Conservation (phyloP, 2,329 filamentous ascomycete species). For the Alternaria longipes region DNA sequence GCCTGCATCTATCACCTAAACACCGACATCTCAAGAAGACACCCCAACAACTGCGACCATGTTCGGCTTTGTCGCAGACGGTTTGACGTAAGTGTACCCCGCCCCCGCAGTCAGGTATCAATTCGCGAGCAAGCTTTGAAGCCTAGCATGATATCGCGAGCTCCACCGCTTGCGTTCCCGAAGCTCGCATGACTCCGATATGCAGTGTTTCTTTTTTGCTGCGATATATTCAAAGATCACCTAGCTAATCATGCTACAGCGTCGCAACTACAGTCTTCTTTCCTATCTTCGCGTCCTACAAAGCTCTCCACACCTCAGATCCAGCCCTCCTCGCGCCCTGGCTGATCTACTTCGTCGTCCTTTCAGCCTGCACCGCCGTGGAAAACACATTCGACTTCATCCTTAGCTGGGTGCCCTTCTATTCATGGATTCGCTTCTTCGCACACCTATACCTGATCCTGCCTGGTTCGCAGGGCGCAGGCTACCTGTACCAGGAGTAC, state of each 20-base stretch:
- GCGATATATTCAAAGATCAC: not conserved
- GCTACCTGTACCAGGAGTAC: constrained; percentile 82
- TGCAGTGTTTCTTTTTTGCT: constrained; percentile 5
- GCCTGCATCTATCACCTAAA: constrained; percentile 2
- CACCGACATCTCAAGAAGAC: constrained; percentile 11
- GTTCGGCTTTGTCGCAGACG: constrained; percentile 52
- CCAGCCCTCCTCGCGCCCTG: constrained; percentile 91
- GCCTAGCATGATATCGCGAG: constrained; percentile 7
- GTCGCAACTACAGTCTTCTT: constrained; percentile 81
- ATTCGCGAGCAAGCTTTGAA: constrained; percentile 23
- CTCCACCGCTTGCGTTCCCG: constrained; percentile 11
- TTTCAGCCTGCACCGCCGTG: constrained; percentile 79
- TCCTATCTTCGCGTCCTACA: constrained; percentile 96
- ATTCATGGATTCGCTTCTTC: constrained; percentile 86
- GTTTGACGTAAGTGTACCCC: constrained; percentile 48
- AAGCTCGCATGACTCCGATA: constrained; percentile 22
- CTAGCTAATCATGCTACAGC: constrained; percentile 36
- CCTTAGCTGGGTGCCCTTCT: constrained; percentile 91
- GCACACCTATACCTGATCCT: constrained; percentile 94
- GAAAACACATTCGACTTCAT: constrained; percentile 92
- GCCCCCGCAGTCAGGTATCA: constrained; percentile 29
- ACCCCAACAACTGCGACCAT: constrained; percentile 28
- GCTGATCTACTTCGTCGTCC: constrained; percentile 99
- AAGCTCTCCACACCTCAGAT: constrained; percentile 92
- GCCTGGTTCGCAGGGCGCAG: constrained; percentile 95